Percentiles rank a stretch among this genome's conserved stretches.
Conservation (phyloP, 805 yeast genomes). For the Deakozyma indianensis region DNA sequence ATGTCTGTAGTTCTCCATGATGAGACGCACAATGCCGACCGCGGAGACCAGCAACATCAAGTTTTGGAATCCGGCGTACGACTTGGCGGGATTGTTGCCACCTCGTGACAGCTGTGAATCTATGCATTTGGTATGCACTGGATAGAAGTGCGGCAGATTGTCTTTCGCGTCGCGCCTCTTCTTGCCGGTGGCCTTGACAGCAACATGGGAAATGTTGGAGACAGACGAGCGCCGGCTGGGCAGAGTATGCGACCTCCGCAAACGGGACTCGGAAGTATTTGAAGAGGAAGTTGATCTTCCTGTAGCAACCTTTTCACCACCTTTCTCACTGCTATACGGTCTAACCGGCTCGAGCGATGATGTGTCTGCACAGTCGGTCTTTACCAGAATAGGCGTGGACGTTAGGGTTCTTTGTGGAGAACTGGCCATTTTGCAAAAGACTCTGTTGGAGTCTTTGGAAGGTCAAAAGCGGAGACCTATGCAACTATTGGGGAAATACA, state of each 20-base stretch:
- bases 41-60: slow-evolving; percentile 22
- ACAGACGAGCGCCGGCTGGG: not conserved
- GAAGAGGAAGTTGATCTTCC: no score
- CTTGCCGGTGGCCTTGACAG: not conserved
- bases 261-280: no score
- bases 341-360: no score
- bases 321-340: no score
- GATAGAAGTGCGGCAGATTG: not conserved
- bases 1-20: slow-evolving; percentile 22
- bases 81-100: slow-evolving; percentile 6
- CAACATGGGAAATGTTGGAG: not conserved
- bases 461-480: no score
- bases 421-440: no score
- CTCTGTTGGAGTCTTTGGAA: no score
- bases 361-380: no score
- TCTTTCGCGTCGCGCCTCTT: not conserved
- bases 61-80: slow-evolving; percentile 23
- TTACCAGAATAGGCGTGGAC: no score
- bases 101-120: not conserved
- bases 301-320: no score
- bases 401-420: no score
- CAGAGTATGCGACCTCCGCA: not conserved
- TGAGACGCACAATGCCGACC: slow-evolving; percentile 21
- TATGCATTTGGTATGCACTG: not conserved
- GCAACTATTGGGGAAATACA: no score